Base-by-base conservation (phyloP, 306 rosid species). In the Cucurbita pepo region DNA sequence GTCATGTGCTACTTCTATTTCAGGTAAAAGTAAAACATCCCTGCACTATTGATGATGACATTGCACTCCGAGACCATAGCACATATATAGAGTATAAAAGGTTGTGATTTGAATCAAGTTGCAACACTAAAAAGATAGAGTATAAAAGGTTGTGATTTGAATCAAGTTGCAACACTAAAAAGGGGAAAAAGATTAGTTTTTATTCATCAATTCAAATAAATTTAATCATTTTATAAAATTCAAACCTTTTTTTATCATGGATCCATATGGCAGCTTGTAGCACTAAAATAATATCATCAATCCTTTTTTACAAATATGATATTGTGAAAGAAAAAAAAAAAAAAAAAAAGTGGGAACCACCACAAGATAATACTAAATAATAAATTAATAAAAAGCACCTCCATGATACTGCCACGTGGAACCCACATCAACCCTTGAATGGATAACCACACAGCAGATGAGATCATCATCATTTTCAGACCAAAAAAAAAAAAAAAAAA, bases 401-500 rank as follows among this genome's bases (percentile, higher is more conserved):
- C 56, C 56, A 45, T 66, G 56, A 66, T 66, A 11, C 10, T 66
- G 72, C 56, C 56, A 66, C 72, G 72, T 66, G 40, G 55, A 66
- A 22, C 55, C 72, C 72, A 66, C 72, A 44, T 45, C 72, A 45
- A 14, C 3, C 37, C 10, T 64, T 64, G 69, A 64, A 64, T 64
- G 71, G 71, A 64, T 41, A 64, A 64, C 71, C 71, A 41, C 71
- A 64, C 9, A 64, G 71, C 71, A 64, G 36, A 43, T 64, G 53
- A 64, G 25, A 62, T 37, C 53, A 43, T 43, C 71, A 64, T 64
- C 9, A 45, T 21, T 13, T 19, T 43, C 71, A 44, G 36, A 38
- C 36, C 34, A 7, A 30, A 30, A 25, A 22, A 43, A 19, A 41
- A 37, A 43, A 12, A 64, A 53, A n/a, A n/a, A 15, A 7, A 40